Evolutionary conservation across 2,329 filamentous ascomycete species (phyloP).

Genomic region (Colletotrichum zoysiae): DNA sequence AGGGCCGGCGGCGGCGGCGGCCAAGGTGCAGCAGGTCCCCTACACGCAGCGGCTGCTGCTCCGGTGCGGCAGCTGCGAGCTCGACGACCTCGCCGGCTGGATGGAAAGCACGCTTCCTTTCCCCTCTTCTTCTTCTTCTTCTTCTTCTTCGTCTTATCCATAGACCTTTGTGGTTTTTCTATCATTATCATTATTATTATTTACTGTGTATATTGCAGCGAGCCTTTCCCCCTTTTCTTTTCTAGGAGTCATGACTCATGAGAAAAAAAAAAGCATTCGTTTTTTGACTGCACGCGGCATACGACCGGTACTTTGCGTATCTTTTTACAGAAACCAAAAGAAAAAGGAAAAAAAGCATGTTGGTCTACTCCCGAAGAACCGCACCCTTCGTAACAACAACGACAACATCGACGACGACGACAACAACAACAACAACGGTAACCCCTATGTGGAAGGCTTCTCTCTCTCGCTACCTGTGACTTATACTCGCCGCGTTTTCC

Average conservation of each 20-base stretch:
- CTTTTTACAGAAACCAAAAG: neutral
- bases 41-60: slow-evolving; percentile 34
- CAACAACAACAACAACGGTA: no score
- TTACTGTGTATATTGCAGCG: neutral
- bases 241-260: neutral
- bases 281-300: neutral
- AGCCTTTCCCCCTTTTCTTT: neutral
- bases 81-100: slow-evolving; percentile 33
- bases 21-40: neutral
- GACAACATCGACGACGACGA: neutral
- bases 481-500: neutral
- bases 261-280: neutral
- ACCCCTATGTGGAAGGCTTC: neutral
- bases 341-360: no score
- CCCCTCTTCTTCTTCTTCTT: neutral
- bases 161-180: neutral
- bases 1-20: no score
- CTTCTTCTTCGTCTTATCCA: neutral
- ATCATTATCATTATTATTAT: no score
- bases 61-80: slow-evolving; percentile 32
- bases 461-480: neutral
- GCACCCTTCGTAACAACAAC: neutral
- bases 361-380: neutral
- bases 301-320: neutral
- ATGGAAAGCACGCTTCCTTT: neutral